Evolutionary conservation across 352 stramenopile genomes (phyloP), one percentile per base, ranked within the genome.

Genomic region (Globisporangium orthogonon): DNA sequence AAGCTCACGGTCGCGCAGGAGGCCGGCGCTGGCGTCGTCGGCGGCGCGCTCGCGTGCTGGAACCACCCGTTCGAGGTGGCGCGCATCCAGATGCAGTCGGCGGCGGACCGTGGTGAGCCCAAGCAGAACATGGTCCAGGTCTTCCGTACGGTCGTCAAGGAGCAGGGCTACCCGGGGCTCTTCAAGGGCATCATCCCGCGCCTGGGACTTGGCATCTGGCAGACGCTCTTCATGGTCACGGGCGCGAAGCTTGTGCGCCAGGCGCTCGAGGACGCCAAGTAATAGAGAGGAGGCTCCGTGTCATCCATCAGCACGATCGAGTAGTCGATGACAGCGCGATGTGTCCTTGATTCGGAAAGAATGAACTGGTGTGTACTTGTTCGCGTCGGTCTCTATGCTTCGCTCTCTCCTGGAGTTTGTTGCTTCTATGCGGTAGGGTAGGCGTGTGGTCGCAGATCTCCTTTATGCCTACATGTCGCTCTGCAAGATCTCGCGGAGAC

Each of bases 211-310:
- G 85, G 83, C 52, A 92, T 96, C 57, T 96, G 86, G 86, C 87
- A 96, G 72, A 96, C 87, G 63, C 77, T 96, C 46, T 96, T 96
- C 63, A 96, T 96, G 87, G 87, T 96, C 68, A 96, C 87, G 43
- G 87, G 87, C 31, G 87, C 87, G 33, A 96, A 96, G 73, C 78
- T 96, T 47, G 76, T 96, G 60, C 87, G 88, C 53, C 80, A 95
- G 60, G 80, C 82, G 61, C 74, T 96, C 10, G 82, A 89, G 56
- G 70, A 87, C 60, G 71, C 52, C 56, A 73, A 78, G 50, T 15
- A 70, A 58, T 66, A 65, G 56, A 64, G 15, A 44, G 51, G 15
- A 11, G 11, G 33, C 15, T 11, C n/a, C 6, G 41, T 9, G 35
- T 14, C 35, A 11, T 14, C 35, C 35, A 41, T 11, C 35, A 37